Base-by-base conservation (phyloP, 2,329 filamentous ascomycete species). In the Graphiopsis chlorocephala region DNA sequence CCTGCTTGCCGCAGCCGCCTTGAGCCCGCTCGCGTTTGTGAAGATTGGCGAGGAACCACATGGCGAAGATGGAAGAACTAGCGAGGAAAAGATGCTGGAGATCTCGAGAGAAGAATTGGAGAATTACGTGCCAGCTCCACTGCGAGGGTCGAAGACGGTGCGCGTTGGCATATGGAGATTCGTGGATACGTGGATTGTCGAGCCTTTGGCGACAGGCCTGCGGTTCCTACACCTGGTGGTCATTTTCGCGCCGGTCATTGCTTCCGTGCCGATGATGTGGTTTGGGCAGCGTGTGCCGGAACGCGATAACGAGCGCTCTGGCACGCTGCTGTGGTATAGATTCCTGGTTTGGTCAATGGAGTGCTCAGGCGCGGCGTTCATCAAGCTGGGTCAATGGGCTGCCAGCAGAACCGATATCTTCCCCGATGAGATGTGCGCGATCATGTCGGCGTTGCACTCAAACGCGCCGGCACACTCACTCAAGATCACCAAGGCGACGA, bases 301-400 rank as follows among this genome's bases (percentile, higher is more conserved):
- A 35, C 85, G 84, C 64, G 89, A 92, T 70, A 87, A 91, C 68
- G 92, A 97, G 79, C 85, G 92, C 67, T 84, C 81, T 6, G 94
- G 95, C 0, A 93, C 93, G 0, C 74, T 98, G 3, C 97, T 91
- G 92, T 99, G 95, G 95, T 99, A 97, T 79, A 82, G 83, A 3
- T 95, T 97, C 73, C 79, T 99, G 45, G 93, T 98, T 11, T 85
- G 83, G 65, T 85, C 90, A 29, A 98, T 99, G 95, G 94, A 99
- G 78, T 85, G 88, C 74, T 92, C 94, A 20, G 95, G 95, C 0
- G 93, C 95, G 52, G 93, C 95, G 0, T 99, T 99, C 74, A 99
- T 99, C 80, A 99, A 99, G 88, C 86, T 99, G 63, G 95, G 95
- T 17, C 95, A 99, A 88, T 99, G 95, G 95, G 95, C 95, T 20